These are phyloP conservation scores for Crithidia thermophila DNA, from an alignment of 208 protist species.

Conservation along the genomic window DNA sequence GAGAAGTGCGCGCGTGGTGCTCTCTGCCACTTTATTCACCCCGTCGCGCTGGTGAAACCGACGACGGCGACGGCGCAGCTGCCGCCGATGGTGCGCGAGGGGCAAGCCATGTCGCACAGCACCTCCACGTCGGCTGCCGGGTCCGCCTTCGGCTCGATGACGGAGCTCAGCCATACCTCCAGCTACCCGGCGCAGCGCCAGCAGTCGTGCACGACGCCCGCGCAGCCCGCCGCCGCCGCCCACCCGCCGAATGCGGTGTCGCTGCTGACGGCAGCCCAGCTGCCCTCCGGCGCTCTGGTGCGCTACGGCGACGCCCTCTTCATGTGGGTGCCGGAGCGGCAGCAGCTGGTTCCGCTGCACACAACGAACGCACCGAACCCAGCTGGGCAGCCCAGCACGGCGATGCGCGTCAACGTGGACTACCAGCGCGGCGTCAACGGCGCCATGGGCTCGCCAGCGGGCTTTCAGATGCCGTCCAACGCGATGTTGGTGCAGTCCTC, in stretches of 20 bases:
- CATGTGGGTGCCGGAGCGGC: slow-evolving; percentile 16
- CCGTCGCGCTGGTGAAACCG: slow-evolving; percentile 36
- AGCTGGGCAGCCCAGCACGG: neutral
- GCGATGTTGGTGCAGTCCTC: slow-evolving; percentile 27
- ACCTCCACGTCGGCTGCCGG: neutral
- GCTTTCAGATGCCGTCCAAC: slow-evolving; percentile 11
- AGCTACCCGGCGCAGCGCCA: neutral
- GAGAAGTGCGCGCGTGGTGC: slow-evolving; percentile 64
- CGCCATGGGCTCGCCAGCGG: neutral
- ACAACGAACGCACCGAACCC: neutral
- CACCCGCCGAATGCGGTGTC: neutral
- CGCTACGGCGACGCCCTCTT: slow-evolving; percentile 23
- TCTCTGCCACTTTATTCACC: slow-evolving; percentile 71
- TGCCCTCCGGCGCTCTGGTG: slow-evolving; percentile 16
- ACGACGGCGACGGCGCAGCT: neutral
- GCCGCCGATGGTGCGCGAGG: neutral
- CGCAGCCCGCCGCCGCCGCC: neutral
- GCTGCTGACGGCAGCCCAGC: slow-evolving; percentile 18
- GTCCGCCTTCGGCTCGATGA: neutral
- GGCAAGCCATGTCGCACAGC: neutral
- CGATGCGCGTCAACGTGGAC: slow-evolving; percentile 8
- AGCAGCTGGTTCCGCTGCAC: slow-evolving; percentile 21
- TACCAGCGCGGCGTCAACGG: neutral
- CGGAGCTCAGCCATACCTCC: neutral
- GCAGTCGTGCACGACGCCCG: neutral